Base-by-base conservation (phyloP, 768 basidiomycete species). In the Boletus barrowsii region DNA sequence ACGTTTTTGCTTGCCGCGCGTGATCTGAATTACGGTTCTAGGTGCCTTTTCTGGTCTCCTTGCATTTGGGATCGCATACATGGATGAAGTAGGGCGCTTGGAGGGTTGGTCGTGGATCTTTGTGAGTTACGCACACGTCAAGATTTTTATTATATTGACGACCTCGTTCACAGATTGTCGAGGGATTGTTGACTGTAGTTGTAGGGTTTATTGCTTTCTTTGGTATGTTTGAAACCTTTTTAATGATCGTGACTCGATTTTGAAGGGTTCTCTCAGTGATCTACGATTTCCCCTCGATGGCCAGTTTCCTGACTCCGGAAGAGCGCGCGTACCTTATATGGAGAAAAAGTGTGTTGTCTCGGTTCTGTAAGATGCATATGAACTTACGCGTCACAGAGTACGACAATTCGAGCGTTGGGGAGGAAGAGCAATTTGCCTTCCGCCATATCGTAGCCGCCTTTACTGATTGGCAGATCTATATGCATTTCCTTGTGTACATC, bases 61-160 rank as follows among this genome's bases (percentile, higher is more conserved):
- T 15, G 84, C 83, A 0, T 84, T 73, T 63, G 82, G 64, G 0
- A 80, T 85, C 29, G 72, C 75, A 37, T 78, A 79, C 48, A 80
- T 86, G 81, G 63, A 68, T 26, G 80, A 79, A 0, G 67, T 67
- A 0, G 68, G 61, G 3, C 76, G 79, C 2, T 62, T 80, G 17
- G 60, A 75, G 17, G 84, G 82, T 11, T 87, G 85, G 85, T 80
- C 80, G 0, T 86, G 84, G 85, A 84, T 86, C 45, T 87, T 86
- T 52, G 82, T 84, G 58, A 40, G 79, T 65, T 10, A 2, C 2
- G 33, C 9, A 10, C 20, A 2, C 5, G 2, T 35, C 13, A n/a
- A 33, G 18, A 24, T 29, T 1, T 8, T n/a, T n/a, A n/a, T 51
- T 5, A 24, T 35, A 17, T 35, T 45, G 18, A 47, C 17, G 5